Base-by-base conservation (phyloP, 2,329 filamentous ascomycete genomes). In the Colletotrichum aenigma region DNA sequence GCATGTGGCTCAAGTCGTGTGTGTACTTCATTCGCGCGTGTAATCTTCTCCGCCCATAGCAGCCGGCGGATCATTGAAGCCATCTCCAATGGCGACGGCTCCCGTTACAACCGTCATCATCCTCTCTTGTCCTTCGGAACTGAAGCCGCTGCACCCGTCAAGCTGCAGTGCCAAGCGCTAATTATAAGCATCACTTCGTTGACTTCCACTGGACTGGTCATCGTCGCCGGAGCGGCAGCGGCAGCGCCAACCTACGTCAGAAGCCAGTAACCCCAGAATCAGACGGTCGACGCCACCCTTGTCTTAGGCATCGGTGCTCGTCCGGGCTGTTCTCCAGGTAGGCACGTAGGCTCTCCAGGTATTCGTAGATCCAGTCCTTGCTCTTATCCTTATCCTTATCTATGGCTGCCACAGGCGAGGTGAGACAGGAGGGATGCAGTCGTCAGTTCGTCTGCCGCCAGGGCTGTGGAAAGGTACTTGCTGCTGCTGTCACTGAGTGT, bases 401-500 rank as follows among this genome's bases (percentile, higher is more conserved):
- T 56, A n/a, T n/a, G 10, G 43, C 55, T 58, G 26, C 24, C 21
- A 61, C 13, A 34, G 28, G 28, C 28, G 30, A 56, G 56, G 56
- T 69, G 70, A 76, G 64, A 76, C 74, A 65, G 28, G 32, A 32
- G 21, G 36, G 72, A 66, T 61, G 28, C 72, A 66, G 69, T 32
- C 16, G 5, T 32, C 16, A 60, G 56, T 28, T n/a, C n/a, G 13
- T n/a, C 38, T 55, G 68, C 52, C 52, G 61, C n/a, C 26, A 38
- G n/a, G 61, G 34, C 61, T 64, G 30, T 18, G n/a, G 43, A 52
- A 52, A 52, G 34, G 61, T 64, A 64, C 61, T 24, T 43, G 36
- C 61, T 38, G 24, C 21, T 26, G 32, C 61, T 38, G 34, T 32
- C 32, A 36, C 21, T 32, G 38, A 48, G 38, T 48, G 21, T 26